Conservation (phyloP, 2,329 filamentous ascomycete species). For the Aspergillus sp. region DNA sequence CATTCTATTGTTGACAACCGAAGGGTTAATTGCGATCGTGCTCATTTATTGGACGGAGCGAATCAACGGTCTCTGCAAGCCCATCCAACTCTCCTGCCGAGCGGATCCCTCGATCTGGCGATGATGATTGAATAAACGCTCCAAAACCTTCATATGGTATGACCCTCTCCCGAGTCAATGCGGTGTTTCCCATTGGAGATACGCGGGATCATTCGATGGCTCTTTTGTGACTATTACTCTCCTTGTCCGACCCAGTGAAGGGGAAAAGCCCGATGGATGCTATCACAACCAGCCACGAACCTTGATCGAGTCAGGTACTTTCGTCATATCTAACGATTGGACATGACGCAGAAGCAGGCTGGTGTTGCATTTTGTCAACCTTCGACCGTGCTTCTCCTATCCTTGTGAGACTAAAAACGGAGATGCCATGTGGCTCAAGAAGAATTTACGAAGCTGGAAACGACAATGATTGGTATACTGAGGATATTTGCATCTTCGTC, state of each 20-base stretch:
- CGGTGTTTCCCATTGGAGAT: not conserved
- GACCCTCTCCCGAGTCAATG: not conserved
- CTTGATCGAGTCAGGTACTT: not conserved
- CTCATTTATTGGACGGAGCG: constrained; percentile 1
- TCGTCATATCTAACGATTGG: constrained; percentile 10
- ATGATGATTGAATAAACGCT: not conserved
- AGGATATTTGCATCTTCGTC: constrained; percentile 1
- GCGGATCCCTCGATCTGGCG: not conserved
- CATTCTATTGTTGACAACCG: not conserved
- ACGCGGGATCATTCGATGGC: not conserved
- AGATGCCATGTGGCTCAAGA: constrained; percentile 19
- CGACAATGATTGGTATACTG: constrained; percentile 4
- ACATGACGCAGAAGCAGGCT: not conserved
- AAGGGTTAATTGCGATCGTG: not conserved
- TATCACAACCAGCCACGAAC: constrained; percentile 12
- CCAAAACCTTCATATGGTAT: not conserved
- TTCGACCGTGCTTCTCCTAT: constrained; percentile 15
- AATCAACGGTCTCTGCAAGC: constrained; percentile 5
- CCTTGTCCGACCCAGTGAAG: not conserved
- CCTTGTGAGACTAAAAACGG: constrained; percentile 6
- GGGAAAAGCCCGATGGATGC: constrained; percentile 1
- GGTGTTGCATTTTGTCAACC: constrained; percentile 4
- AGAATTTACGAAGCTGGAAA: not conserved
- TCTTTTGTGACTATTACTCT: constrained; percentile 1
- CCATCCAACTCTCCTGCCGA: not conserved